Conservation (phyloP, 1,139 yeast genomes). For the Kurtzmaniella quercitrusa region DNA sequence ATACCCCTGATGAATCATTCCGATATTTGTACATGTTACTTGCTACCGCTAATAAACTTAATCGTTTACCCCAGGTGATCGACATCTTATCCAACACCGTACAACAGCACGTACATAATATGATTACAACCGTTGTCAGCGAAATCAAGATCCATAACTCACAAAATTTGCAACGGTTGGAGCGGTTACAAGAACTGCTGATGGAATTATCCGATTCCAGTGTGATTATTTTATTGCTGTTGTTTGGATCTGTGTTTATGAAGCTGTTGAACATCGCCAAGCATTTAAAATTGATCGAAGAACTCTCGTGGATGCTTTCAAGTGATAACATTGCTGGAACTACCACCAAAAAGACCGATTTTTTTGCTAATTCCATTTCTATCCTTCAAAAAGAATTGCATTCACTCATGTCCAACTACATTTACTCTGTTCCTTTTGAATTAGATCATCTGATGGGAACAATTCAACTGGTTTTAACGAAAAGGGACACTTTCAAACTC, state of each 20-base stretch:
- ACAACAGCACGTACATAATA: constrained; percentile 40
- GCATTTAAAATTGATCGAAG: constrained; percentile 63
- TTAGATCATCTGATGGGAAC: constrained; percentile 8
- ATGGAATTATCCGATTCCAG: constrained; percentile 38
- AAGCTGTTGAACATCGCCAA: constrained; percentile 64
- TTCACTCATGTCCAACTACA: constrained; percentile 53
- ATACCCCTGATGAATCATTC: constrained; percentile 43
- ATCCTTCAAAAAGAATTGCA: constrained; percentile 49
- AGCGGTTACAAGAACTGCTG: constrained; percentile 29
- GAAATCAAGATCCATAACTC: constrained; percentile 53
- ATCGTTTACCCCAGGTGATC: constrained; percentile 59
- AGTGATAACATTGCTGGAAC: neutral
- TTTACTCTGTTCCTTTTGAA: constrained; percentile 17
- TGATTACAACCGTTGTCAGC: constrained; percentile 60
- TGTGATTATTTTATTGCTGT: constrained; percentile 59
- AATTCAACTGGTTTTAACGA: neutral
- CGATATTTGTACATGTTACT: constrained; percentile 53
- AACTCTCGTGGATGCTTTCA: constrained; percentile 23
- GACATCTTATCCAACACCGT: constrained; percentile 45
- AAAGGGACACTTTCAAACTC: constrained; percentile 41
- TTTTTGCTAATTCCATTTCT: constrained; percentile 4
- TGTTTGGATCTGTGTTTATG: constrained; percentile 65
- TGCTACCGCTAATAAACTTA: constrained; percentile 57
- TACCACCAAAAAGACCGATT: constrained; percentile 1
- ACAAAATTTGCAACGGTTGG: constrained; percentile 26